A percentile compares a stretch with the other conserved stretches of the same genome.
Conservation (phyloP, 352 stramenopile species). For the Globisporangium parvum region DNA sequence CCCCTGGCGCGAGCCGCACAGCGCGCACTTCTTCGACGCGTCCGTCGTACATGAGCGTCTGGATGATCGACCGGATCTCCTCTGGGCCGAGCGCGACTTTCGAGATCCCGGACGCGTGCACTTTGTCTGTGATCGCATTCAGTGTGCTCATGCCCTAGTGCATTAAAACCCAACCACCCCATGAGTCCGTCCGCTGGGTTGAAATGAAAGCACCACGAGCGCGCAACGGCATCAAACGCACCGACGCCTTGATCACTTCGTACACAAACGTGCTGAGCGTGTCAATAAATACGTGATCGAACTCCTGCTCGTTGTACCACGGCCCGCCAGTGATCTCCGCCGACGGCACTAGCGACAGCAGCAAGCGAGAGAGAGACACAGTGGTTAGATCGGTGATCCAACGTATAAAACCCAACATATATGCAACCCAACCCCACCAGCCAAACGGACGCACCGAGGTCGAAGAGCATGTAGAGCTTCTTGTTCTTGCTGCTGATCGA, state of each 20-base stretch:
- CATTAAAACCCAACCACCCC: neutral
- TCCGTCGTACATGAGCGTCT: conserved; percentile 91
- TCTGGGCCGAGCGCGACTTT: conserved; percentile 89
- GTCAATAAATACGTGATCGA: conserved; percentile 99
- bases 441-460: conserved; percentile 54
- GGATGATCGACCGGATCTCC: conserved; percentile 89
- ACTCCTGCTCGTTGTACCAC: conserved; percentile 99
- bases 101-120: conserved; percentile 85
- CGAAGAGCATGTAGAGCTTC: conserved; percentile 99
- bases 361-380: neutral
- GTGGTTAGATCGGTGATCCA: neutral
- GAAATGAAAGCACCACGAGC: neutral
- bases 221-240: too few relatives aligned
- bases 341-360: conserved; percentile 75
- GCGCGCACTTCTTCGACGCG: conserved; percentile 87
- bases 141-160: conserved; percentile 73
- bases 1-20: conserved; percentile 65
- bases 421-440: too few relatives aligned
- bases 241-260: conserved; percentile 82
- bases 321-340: conserved; percentile 98
- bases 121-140: conserved; percentile 86
- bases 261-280: conserved; percentile 94
- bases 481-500: conserved; percentile 99
- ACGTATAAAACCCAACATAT: neutral
- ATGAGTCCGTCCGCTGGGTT: neutral